Percentiles rank a stretch among this genome's conserved stretches.
Conservation (phyloP, 176 grass and related monocot genomes). For the Leersia perrieri region DNA sequence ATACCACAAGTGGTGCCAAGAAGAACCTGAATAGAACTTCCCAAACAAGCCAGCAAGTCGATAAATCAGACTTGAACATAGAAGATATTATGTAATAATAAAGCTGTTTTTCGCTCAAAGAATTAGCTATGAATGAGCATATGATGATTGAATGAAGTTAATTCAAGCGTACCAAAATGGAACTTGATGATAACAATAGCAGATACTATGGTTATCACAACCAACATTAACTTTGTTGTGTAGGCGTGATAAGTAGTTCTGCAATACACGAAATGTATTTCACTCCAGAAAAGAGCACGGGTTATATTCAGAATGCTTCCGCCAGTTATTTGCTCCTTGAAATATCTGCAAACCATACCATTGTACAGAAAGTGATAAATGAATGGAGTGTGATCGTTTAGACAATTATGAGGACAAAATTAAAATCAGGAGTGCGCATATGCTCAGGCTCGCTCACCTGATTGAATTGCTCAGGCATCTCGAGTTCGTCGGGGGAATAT, state of each 20-base stretch:
- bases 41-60: no score
- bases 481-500: no score
- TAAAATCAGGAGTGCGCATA: no score
- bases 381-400: no score
- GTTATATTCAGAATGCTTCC: background rate
- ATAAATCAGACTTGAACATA: no score
- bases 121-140: no score
- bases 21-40: slow-evolving; percentile 11
- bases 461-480: background rate
- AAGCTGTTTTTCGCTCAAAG: no score
- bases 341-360: background rate
- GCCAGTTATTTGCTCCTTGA: background rate
- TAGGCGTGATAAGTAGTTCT: background rate
- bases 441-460: background rate
- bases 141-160: background rate
- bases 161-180: background rate
- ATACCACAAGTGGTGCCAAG: background rate
- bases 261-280: background rate
- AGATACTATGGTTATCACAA: background rate
- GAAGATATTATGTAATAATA: no score
- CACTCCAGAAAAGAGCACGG: background rate
- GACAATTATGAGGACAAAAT: no score
- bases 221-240: no score
- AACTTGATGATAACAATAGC: background rate
- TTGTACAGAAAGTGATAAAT: no score